A percentile compares a stretch with the other conserved stretches of the same genome.
These are phyloP conservation scores for Diospyros lotus DNA, from an alignment of 148 eudicot genomes.

Conservation along the genomic window DNA sequence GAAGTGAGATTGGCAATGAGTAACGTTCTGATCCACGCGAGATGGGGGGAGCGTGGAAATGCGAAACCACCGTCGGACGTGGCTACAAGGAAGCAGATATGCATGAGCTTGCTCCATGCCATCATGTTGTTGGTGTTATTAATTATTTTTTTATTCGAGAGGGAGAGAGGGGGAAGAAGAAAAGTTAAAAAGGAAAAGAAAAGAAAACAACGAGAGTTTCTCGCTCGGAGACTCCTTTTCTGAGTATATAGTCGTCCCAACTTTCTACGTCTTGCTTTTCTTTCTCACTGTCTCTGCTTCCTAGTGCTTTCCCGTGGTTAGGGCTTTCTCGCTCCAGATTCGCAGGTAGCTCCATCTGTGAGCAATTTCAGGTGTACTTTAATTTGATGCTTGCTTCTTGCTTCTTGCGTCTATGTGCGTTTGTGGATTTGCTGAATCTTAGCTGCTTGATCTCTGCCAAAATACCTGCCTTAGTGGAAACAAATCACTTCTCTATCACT, in stretches of 20 bases:
- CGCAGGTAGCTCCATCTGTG: not conserved
- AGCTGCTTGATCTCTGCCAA: not conserved
- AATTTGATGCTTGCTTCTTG: not conserved
- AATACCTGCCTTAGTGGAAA: not conserved
- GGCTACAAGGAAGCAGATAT: not conserved
- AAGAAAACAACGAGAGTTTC: too few relatives aligned
- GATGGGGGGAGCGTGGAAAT: too few relatives aligned
- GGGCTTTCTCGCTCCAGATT: slow-evolving; percentile 19
- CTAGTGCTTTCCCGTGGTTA: slow-evolving; percentile 10
- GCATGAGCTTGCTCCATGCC: slow-evolving; percentile 7
- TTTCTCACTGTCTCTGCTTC: not conserved
- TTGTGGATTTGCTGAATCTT: not conserved
- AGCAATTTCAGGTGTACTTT: not conserved
- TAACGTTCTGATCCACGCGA: too few relatives aligned
- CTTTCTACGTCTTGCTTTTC: slow-evolving; percentile 27
- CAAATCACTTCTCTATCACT: not conserved
- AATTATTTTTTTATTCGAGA: slow-evolving; percentile 7
- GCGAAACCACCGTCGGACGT: not conserved
- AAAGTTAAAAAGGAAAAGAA: too few relatives aligned
- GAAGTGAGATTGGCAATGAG: too few relatives aligned
- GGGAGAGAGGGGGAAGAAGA: not conserved
- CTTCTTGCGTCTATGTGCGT: not conserved
- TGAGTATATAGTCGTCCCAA: slow-evolving; percentile 11
- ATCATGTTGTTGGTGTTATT: not conserved
- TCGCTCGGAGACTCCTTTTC: not conserved